Evolutionary conservation across 2,329 filamentous ascomycete genomes (phyloP).

Genomic region (Elsinoe perseae): DNA sequence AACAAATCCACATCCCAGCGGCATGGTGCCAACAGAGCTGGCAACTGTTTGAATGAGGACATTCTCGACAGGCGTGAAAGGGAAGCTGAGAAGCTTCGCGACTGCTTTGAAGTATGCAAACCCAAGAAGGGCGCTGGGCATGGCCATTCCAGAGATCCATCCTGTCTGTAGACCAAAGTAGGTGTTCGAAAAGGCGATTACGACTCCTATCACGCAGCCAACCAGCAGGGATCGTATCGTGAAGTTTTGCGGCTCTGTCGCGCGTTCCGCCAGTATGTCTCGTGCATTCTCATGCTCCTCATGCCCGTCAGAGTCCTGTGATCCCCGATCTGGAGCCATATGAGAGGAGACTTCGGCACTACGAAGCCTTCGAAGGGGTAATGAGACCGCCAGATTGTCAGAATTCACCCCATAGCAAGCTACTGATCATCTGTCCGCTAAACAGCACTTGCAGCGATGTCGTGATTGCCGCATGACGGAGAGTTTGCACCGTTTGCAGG

Average conservation of each 20-base stretch:
- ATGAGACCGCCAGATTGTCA: not conserved
- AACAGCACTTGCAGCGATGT: not conserved
- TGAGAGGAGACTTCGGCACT: not conserved
- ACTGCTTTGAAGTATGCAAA: constrained; percentile 87
- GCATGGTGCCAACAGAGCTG: constrained; percentile 93
- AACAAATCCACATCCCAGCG: constrained; percentile 88
- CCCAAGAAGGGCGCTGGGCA: constrained; percentile 89
- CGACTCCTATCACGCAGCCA: constrained; percentile 73
- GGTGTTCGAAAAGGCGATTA: constrained; percentile 96
- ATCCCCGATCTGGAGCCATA: constrained; percentile 32
- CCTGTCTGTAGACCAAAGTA: constrained; percentile 96
- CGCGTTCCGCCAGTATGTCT: constrained; percentile 23
- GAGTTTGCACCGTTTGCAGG: not conserved
- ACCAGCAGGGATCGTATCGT: constrained; percentile 72
- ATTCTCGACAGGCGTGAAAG: constrained; percentile 92
- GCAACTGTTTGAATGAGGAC: constrained; percentile 94
- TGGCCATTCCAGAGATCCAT: constrained; percentile 83
- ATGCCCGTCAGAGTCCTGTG: not conserved
- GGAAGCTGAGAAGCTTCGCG: constrained; percentile 62
- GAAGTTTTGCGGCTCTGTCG: constrained; percentile 58
- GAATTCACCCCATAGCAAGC: constrained; percentile 2
- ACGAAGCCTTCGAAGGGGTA: not conserved
- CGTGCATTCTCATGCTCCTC: constrained; percentile 1
- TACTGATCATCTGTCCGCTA: not conserved
- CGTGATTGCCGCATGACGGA: constrained; percentile 6